phyloP scores from a whole-genome alignment of 1,284 basidiomycete genomes.

The Malassezia japonica region DNA sequence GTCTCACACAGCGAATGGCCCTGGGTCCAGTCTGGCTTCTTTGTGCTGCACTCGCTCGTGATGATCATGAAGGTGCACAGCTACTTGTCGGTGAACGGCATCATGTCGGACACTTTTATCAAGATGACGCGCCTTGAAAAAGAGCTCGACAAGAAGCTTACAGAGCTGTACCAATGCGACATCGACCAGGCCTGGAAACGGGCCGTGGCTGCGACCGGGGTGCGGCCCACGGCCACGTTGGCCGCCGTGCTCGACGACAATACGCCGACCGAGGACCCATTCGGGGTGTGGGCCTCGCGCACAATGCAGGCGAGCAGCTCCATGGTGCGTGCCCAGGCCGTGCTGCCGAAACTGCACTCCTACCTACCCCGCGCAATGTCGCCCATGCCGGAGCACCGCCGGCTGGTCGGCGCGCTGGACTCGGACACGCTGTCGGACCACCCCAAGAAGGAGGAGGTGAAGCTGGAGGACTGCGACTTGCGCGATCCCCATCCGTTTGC shows the following conservation, averaged over 20 bases:
- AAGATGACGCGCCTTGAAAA: conserved; percentile 23
- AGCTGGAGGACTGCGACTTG: conserved; percentile 5
- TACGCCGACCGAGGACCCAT: neutral
- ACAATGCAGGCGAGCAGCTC: conserved; percentile 9
- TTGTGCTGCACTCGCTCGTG: conserved; percentile 77
- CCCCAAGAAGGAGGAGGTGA: neutral
- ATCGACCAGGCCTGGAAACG: conserved; percentile 21
- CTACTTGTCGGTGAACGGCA: conserved; percentile 80
- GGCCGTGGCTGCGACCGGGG: neutral
- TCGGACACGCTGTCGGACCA: neutral
- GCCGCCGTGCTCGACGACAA: neutral
- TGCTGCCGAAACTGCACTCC: neutral
- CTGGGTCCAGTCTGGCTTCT: conserved; percentile 93
- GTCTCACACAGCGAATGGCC: conserved; percentile 65
- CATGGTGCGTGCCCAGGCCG: neutral
- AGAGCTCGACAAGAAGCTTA: conserved; percentile 35
- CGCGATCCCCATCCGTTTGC: conserved; percentile 56
- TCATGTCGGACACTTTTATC: conserved; percentile 55
- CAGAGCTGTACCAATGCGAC: conserved; percentile 9
- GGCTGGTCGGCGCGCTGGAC: neutral
- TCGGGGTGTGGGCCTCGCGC: neutral
- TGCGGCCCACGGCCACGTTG: neutral
- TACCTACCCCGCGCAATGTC: conserved; percentile 2
- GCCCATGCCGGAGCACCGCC: conserved; percentile 9
- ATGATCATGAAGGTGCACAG: conserved; percentile 97